These are phyloP conservation scores for Drechslera avenae DNA, from an alignment of 2,329 filamentous ascomycete species.

Conservation along the genomic window DNA sequence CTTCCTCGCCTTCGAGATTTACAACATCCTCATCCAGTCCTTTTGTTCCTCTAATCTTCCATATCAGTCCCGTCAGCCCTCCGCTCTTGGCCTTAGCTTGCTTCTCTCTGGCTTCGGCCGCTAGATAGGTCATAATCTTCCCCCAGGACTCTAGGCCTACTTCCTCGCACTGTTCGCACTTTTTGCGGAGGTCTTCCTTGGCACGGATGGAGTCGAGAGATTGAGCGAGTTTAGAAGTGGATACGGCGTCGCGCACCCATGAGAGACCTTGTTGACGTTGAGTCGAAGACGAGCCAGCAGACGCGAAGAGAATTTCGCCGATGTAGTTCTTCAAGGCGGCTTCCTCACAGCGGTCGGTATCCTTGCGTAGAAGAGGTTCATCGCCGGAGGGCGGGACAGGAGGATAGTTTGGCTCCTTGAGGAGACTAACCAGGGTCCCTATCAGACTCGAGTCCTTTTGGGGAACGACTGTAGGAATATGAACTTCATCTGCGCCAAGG, in stretches of 20 bases:
- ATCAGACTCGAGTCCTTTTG: slow-evolving; percentile 32
- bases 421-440: slow-evolving; percentile 36
- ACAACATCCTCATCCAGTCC: slow-evolving; percentile 37
- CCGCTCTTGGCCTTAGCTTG: slow-evolving; percentile 28
- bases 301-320: slow-evolving; percentile 87
- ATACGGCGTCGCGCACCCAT: slow-evolving; percentile 87
- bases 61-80: slow-evolving; percentile 26
- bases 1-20: slow-evolving; percentile 42
- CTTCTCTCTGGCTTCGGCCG: slow-evolving; percentile 51
- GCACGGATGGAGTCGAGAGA: slow-evolving; percentile 55
- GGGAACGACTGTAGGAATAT: slow-evolving; percentile 24
- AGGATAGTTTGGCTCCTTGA: slow-evolving; percentile 68
- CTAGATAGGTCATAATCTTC: slow-evolving; percentile 74
- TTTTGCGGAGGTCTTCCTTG: slow-evolving; percentile 55
- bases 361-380: slow-evolving; percentile 66
- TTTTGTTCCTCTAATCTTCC: slow-evolving; percentile 35
- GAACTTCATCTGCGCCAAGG: slow-evolving; percentile 59
- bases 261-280: slow-evolving; percentile 69
- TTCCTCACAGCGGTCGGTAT: slow-evolving; percentile 77
- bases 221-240: slow-evolving; percentile 68
- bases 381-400: slow-evolving; percentile 72
- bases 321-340: slow-evolving; percentile 87
- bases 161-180: slow-evolving; percentile 77
- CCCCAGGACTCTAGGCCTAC: slow-evolving; percentile 82
- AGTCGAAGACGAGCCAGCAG: slow-evolving; percentile 51